These are phyloP conservation scores for Poterioochromonas sp. DNA, from an alignment of 352 stramenopile genomes.

Conservation along the genomic window DNA sequence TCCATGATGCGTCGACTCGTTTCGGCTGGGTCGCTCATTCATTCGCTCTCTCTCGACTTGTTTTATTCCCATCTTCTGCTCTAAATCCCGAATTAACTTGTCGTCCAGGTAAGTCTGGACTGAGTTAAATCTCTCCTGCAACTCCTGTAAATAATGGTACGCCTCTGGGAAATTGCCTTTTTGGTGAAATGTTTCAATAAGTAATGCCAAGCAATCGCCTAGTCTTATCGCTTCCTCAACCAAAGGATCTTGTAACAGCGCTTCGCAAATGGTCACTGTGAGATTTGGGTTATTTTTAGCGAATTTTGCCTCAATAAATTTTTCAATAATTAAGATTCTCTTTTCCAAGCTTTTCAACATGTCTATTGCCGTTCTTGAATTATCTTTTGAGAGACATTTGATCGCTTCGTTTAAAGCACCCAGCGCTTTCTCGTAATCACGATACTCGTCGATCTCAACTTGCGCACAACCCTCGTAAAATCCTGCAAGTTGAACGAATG, in stretches of 20 bases:
- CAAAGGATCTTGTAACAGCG: constrained; percentile 66
- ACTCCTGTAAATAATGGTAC: constrained; percentile 61
- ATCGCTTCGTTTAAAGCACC: constrained; percentile 72
- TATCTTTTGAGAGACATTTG: constrained; percentile 69
- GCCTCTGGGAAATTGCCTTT: constrained; percentile 58
- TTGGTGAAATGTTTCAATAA: constrained; percentile 65
- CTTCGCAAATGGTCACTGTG: constrained; percentile 61
- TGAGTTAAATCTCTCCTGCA: constrained; percentile 56
- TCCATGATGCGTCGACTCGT: constrained; percentile 29
- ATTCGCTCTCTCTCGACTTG: no score
- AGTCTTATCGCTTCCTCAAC: constrained; percentile 71
- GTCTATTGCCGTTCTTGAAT: constrained; percentile 44
- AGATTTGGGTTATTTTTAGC: constrained; percentile 55
- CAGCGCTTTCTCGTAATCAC: constrained; percentile 85
- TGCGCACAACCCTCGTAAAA: constrained; percentile 84
- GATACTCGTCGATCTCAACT: constrained; percentile 80
- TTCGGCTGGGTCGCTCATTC: not conserved
- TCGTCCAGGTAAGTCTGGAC: constrained; percentile 64
- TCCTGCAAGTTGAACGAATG: constrained; percentile 69
- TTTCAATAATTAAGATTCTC: constrained; percentile 53
- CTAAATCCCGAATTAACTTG: constrained; percentile 58
- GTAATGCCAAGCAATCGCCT: constrained; percentile 73
- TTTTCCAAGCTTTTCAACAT: not conserved
- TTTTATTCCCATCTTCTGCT: constrained; percentile 49
- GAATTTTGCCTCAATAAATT: constrained; percentile 65